Base-by-base conservation (phyloP, 2,329 filamentous ascomycete species). In the Aspergillus brasiliensis region DNA sequence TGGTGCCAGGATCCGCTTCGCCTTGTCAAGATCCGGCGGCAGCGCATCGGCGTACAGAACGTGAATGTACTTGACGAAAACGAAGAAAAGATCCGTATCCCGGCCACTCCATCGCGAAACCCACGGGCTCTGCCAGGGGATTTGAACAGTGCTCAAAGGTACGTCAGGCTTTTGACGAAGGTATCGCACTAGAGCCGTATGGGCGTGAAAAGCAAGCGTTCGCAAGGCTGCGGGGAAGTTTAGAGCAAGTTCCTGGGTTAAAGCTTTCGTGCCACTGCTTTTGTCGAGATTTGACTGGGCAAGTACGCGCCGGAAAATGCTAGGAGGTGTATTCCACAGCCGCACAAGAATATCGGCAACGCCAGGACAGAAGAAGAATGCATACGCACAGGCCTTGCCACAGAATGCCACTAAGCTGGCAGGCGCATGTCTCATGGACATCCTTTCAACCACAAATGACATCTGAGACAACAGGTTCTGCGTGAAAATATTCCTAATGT, bases 331-430 rank as follows among this genome's bases (percentile, higher is more conserved):
- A 38, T 86, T 86, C 92, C 93, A 97, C 5, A 97, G 80, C 15
- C 92, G 86, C 25, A 94, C 86, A 51, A 97, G 81, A 53, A 96
- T 86, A 70, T 96, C 92, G 7, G 91, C 90, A 57, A 96, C 86
- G 4, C 91, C 91, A 0, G 92, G 91, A 27, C 91, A 93, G 70
- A 96, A 97, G 78, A 94, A 95, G 76, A 96, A 97, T 28, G 91
- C 92, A 75, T 96, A 97, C 2, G 93, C 92, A 70, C 91, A 94
- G 3, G 92, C 91, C 76, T 95, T 96, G 61, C 91, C 93, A 56
- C 91, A 92, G 73, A 97, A 97, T 28, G 90, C 89, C 59, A 97
- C 91, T 60, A 92, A 75, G 67, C 86, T 89, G 42, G 86, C 85
- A 40, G 86, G 84, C 8, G 87, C 86, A 69, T 92, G 89, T 51